Evolutionary conservation across 2,329 filamentous ascomycete species (phyloP).

Genomic region (Sporothrix schenckii): DNA sequence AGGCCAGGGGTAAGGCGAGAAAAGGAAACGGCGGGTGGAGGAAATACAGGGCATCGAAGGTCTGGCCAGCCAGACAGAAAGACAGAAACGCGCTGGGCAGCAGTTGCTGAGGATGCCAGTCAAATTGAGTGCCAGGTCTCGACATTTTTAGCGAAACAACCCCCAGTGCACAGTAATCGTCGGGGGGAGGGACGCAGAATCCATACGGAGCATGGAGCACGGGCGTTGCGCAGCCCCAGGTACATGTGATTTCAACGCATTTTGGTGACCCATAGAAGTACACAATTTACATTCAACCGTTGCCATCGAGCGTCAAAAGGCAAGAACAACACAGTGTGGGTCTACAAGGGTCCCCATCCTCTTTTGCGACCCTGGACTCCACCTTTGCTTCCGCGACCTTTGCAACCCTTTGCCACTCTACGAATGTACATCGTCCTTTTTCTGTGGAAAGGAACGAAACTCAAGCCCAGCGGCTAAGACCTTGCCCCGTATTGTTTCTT

Average conservation of each 20-base stretch:
- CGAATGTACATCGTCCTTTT: too few relatives aligned
- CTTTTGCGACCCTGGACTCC: slow-evolving; percentile 22
- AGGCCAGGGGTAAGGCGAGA: slow-evolving; percentile 32
- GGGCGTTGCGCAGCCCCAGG: background rate
- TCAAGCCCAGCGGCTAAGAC: slow-evolving; percentile 24
- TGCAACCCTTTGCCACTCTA: background rate
- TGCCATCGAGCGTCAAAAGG: slow-evolving; percentile 8
- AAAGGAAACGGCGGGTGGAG: slow-evolving; percentile 29
- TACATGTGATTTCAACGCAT: background rate
- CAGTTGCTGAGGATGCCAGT: background rate
- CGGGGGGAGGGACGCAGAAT: background rate
- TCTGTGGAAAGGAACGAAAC: slow-evolving; percentile 22
- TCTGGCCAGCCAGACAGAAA: slow-evolving; percentile 16
- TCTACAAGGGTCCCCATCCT: slow-evolving; percentile 1
- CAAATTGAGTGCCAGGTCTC: slow-evolving; percentile 33
- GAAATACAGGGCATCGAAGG: slow-evolving; percentile 19
- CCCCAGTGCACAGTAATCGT: background rate
- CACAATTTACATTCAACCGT: slow-evolving; percentile 12
- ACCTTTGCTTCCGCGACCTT: background rate
- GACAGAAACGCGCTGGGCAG: slow-evolving; percentile 17
- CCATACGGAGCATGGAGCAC: slow-evolving; percentile 9
- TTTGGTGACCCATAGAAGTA: background rate
- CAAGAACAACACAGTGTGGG: slow-evolving; percentile 11
- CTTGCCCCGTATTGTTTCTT: slow-evolving; percentile 15
- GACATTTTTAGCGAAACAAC: slow-evolving; percentile 35